A percentile compares a stretch with the other conserved stretches of the same genome.
Evolutionary conservation across 2,329 filamentous ascomycete genomes (phyloP).

Genomic region (Neurospora sp.): DNA sequence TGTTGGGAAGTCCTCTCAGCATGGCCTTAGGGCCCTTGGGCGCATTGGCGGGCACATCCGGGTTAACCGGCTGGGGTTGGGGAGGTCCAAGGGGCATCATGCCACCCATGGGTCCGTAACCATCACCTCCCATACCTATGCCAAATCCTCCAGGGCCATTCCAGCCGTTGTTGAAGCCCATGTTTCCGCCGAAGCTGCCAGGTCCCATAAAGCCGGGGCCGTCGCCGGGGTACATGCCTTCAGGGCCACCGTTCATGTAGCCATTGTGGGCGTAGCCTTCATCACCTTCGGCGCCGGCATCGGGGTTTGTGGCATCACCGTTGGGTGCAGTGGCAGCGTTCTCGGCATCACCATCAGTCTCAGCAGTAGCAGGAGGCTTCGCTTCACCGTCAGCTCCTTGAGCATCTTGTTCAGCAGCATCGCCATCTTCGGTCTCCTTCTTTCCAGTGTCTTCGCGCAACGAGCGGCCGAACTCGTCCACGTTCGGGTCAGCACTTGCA

Average conservation of each 20-base stretch:
- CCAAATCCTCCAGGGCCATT: background rate
- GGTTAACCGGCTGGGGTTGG: conserved; percentile 15
- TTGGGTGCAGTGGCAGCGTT: conserved; percentile 17
- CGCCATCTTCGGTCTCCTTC: conserved; percentile 4
- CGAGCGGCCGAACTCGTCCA: conserved; percentile 23
- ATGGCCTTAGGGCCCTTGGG: conserved; percentile 92
- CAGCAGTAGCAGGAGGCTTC: conserved; percentile 15
- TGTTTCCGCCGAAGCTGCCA: background rate
- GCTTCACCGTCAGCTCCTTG: conserved; percentile 15
- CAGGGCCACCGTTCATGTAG: background rate
- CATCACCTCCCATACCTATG: conserved; percentile 3
- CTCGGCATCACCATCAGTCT: conserved; percentile 7
- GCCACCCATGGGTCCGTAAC: conserved; percentile 1
- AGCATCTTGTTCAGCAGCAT: conserved; percentile 8
- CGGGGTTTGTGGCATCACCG: conserved; percentile 1
- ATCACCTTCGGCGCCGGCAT: background rate
- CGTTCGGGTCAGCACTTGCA: conserved; percentile 19
- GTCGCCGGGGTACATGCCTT: background rate
- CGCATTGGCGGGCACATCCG: conserved; percentile 54
- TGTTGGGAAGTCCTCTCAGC: conserved; percentile 79
- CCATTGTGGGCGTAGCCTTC: background rate
- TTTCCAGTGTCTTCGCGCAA: conserved; percentile 15
- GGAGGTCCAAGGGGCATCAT: conserved; percentile 3
- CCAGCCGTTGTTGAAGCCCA: conserved; percentile 1
- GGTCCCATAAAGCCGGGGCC: background rate